Percentiles rank a stretch among this genome's conserved stretches.
phyloP scores from a whole-genome alignment of 257 asterid species.

The Rhazya stricta region DNA sequence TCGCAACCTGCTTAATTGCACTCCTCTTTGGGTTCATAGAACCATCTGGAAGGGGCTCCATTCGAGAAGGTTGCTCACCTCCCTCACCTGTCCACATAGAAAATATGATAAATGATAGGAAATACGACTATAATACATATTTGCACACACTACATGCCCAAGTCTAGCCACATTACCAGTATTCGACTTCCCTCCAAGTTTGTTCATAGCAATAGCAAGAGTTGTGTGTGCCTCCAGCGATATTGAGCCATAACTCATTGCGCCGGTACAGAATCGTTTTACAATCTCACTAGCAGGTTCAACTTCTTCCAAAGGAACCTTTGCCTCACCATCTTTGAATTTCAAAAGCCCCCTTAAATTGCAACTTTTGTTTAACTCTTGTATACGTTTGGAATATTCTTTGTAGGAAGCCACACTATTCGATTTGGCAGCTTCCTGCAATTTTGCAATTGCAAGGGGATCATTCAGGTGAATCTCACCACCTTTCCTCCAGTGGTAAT shows the following conservation, averaged over 20 bases:
- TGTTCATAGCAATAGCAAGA: slow-evolving; percentile 95
- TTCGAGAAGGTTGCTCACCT: slow-evolving; percentile 97
- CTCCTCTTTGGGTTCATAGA: slow-evolving; percentile 88
- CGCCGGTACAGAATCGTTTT: slow-evolving; percentile 91
- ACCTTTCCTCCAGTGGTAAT: slow-evolving; percentile 97
- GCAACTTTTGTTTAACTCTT: slow-evolving; percentile 81
- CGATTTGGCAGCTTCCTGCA: slow-evolving; percentile 90
- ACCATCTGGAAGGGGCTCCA: slow-evolving; percentile 95
- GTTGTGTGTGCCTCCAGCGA: slow-evolving; percentile 94
- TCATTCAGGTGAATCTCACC: slow-evolving; percentile 96
- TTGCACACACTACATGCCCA: neutral
- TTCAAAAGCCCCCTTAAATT: slow-evolving; percentile 94
- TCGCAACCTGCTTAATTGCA: slow-evolving; percentile 97
- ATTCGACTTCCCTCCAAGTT: slow-evolving; percentile 89
- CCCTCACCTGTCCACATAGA: slow-evolving; percentile 72
- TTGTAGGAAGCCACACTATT: slow-evolving; percentile 91
- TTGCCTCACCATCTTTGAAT: slow-evolving; percentile 59
- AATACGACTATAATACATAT: neutral
- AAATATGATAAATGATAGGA: neutral
- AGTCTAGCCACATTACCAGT: slow-evolving; percentile 53
- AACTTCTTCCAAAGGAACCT: slow-evolving; percentile 81
- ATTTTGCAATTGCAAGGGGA: slow-evolving; percentile 91
- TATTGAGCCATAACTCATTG: slow-evolving; percentile 98
- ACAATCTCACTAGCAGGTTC: slow-evolving; percentile 95
- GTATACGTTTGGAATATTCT: slow-evolving; percentile 82